Percentiles rank a stretch among this genome's conserved stretches.
These are phyloP conservation scores for Yarrowia bubula DNA, from an alignment of 805 yeast genomes.

Conservation along the genomic window DNA sequence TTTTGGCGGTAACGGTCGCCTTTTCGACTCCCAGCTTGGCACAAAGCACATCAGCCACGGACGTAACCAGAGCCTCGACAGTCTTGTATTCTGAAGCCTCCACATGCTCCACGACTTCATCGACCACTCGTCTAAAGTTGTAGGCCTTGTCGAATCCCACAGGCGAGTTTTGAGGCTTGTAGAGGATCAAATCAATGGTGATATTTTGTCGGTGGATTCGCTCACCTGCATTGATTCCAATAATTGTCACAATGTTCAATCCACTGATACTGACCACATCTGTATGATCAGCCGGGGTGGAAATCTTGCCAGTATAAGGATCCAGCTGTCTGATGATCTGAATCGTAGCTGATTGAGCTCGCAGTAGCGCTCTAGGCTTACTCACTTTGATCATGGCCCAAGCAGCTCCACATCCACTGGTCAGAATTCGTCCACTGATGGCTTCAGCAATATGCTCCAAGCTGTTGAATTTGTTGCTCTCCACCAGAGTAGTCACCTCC, in stretches of 20 bases:
- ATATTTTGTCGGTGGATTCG: slow-evolving; percentile 78
- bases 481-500: slow-evolving; percentile 55
- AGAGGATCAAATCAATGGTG: slow-evolving; percentile 52
- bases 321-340: slow-evolving; percentile 40
- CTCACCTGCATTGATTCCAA: slow-evolving; percentile 93
- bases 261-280: slow-evolving; percentile 47
- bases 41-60: slow-evolving; percentile 60
- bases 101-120: slow-evolving; percentile 56
- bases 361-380: slow-evolving; percentile 56
- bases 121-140: slow-evolving; percentile 46
- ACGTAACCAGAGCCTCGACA: slow-evolving; percentile 83
- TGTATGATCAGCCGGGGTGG: slow-evolving; percentile 31
- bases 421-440: slow-evolving; percentile 47
- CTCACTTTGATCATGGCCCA: slow-evolving; percentile 45
- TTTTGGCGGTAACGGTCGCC: slow-evolving; percentile 63
- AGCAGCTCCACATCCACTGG: slow-evolving; percentile 45
- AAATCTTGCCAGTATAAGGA: slow-evolving; percentile 29
- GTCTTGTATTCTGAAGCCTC: slow-evolving; percentile 83
- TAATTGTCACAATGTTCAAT: slow-evolving; percentile 65
- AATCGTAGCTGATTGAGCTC: slow-evolving; percentile 52
- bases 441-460: slow-evolving; percentile 47
- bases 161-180: slow-evolving; percentile 31
- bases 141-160: slow-evolving; percentile 32
- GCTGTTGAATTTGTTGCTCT: slow-evolving; percentile 42
- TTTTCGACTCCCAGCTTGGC: slow-evolving; percentile 42